Conservation (phyloP, 1,139 yeast genomes). For the Scheffersomyces titani region DNA sequence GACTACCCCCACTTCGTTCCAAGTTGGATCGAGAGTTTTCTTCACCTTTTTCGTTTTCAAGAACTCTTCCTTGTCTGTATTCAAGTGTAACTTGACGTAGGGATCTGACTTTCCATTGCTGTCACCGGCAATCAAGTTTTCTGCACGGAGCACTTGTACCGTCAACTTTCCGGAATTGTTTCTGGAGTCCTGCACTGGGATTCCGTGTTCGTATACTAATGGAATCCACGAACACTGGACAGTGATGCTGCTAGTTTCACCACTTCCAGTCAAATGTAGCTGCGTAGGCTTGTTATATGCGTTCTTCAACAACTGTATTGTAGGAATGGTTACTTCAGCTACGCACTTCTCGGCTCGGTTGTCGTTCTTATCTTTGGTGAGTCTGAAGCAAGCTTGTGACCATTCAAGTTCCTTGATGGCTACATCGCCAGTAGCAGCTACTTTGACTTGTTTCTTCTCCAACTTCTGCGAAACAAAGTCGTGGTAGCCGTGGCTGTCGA, state of each 20-base stretch:
- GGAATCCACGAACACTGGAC: slow-evolving; percentile 83
- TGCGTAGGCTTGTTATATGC: slow-evolving; percentile 61
- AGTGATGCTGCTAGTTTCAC: slow-evolving; percentile 52
- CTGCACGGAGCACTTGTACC: slow-evolving; percentile 66
- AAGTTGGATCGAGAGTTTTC: slow-evolving; percentile 84
- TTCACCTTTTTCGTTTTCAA: slow-evolving; percentile 78
- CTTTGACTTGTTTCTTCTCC: slow-evolving; percentile 36
- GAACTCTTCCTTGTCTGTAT: slow-evolving; percentile 57
- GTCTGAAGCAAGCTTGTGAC: slow-evolving; percentile 65
- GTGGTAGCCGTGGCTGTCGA: slow-evolving; percentile 72
- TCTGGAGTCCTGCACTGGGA: slow-evolving; percentile 76
- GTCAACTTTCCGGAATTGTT: slow-evolving; percentile 74
- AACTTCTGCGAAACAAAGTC: slow-evolving; percentile 56
- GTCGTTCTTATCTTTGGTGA: slow-evolving; percentile 53
- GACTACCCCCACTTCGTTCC: slow-evolving; percentile 68
- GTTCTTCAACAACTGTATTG: slow-evolving; percentile 64
- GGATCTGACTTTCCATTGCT: slow-evolving; percentile 94
- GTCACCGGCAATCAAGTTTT: slow-evolving; percentile 79
- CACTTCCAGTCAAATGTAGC: slow-evolving; percentile 49
- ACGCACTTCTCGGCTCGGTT: slow-evolving; percentile 59
- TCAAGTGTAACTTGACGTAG: slow-evolving; percentile 65
- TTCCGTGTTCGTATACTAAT: slow-evolving; percentile 47
- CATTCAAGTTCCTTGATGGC: slow-evolving; percentile 74
- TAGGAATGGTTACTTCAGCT: slow-evolving; percentile 68
- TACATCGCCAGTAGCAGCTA: slow-evolving; percentile 70